Percentiles rank a stretch among this genome's conserved stretches.
phyloP scores from a whole-genome alignment of 805 yeast genomes.

The Cyberlindnera mycetangii region DNA sequence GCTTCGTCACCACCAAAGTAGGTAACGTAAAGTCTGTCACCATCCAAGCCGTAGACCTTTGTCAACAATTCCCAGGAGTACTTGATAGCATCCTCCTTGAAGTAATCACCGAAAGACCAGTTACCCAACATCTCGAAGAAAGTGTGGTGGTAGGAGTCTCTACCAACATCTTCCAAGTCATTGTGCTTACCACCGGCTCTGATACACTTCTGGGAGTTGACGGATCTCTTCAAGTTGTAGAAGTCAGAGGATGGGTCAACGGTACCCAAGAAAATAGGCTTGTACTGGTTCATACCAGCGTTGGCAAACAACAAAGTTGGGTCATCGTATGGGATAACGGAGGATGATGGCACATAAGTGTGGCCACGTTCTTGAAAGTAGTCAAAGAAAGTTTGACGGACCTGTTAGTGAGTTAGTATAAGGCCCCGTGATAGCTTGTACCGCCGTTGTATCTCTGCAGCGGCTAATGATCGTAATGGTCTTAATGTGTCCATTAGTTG shows the following conservation, averaged over 20 bases:
- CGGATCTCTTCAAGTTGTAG: constrained; percentile 80
- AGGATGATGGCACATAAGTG: constrained; percentile 85
- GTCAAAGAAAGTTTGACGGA: constrained; percentile 82
- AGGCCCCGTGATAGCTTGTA: too few species aligned
- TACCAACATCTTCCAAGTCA: constrained; percentile 97
- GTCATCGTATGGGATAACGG: constrained; percentile 96
- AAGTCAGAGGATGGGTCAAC: constrained; percentile 93
- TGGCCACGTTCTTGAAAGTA: constrained; percentile 70
- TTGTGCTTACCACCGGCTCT: constrained; percentile 99
- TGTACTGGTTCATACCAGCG: constrained; percentile 99
- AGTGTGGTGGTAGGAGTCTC: constrained; percentile 97
- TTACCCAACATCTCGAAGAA: constrained; percentile 99
- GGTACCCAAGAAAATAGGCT: constrained; percentile 95
- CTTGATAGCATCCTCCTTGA: constrained; percentile 87
- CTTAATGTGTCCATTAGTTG: too few species aligned
- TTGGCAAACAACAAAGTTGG: constrained; percentile 95
- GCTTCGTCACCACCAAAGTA: constrained; percentile 92
- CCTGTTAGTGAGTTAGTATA: constrained; percentile 31
- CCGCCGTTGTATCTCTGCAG: too few species aligned
- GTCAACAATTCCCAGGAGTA: constrained; percentile 93
- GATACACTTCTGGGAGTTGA: constrained; percentile 95
- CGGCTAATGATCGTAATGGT: too few species aligned
- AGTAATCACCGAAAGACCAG: constrained; percentile 99
- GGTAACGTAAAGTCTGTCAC: constrained; percentile 85
- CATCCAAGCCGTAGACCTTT: constrained; percentile 72